Base-by-base conservation (phyloP, 257 asterid species). In the Solanum stenotomum region DNA sequence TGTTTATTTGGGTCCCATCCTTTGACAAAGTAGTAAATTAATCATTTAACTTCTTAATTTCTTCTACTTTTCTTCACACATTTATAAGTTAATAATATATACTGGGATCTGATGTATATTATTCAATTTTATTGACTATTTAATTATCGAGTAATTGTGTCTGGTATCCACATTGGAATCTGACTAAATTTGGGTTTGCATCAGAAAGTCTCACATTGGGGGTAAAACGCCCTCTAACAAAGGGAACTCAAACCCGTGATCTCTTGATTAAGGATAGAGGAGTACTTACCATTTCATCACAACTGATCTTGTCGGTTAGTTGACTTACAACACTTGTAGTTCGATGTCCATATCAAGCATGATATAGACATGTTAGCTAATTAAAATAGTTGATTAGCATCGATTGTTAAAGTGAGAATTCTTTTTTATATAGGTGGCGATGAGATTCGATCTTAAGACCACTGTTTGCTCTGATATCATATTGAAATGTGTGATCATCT, bases 91-190 rank as follows among this genome's bases (percentile, higher is more conserved):
- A 2, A 56, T 49, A 4, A 15, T 20, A 56, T 20, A 20, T 20
- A 46, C 7, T 46, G 56, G 56, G 56, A 46, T 46, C 56, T 46
- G 18, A 46, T 46, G 20, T 46, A 6, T 18, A 52, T 52, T 52
- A 52, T 52, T 52, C n/a, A 52, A 52, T 18, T 52, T 52, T 52
- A 52, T 52, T 52, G 63, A 52, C 4, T 1, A 52, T 52, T 18
- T 18, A 52, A 18, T 52, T 52, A 18, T 52, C 4, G 4, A 52
- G 63, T 52, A 18, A 52, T 16, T 5, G 23, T 52, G 61, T 52
- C 9, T 52, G 61, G 1, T 52, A 52, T 5, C 0, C 4, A 16
- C 0, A 16, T 49, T 16, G 0, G 1, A 15, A 3, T 49, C 0
- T 49, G 9, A 49, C 3, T 49, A 49, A 15, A 5, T 49, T 5